Evolutionary conservation across 805 yeast species (phyloP).

Genomic region (Tetrapisispora iriomotensis): DNA sequence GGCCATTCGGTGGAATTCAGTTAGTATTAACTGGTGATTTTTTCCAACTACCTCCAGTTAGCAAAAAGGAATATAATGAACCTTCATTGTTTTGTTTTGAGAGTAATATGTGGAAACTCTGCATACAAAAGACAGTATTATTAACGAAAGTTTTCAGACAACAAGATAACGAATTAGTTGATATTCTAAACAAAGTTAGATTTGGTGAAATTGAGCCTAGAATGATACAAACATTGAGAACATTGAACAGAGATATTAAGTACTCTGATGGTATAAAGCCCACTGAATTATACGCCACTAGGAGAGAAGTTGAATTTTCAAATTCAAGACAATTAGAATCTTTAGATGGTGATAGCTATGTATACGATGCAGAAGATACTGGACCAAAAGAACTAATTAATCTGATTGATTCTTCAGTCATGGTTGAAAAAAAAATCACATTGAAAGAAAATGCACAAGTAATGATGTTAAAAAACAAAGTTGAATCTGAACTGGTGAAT

Average conservation of each 20-base stretch:
- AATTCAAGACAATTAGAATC: conserved; percentile 43
- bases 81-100: conserved; percentile 60
- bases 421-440: conserved; percentile 57
- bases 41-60: conserved; percentile 90
- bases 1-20: conserved; percentile 93
- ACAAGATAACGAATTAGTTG: conserved; percentile 60
- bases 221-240: conserved; percentile 39
- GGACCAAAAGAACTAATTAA: conserved; percentile 26
- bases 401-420: conserved; percentile 44
- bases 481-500: conserved; percentile 62
- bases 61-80: conserved; percentile 29
- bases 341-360: conserved; percentile 38
- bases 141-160: conserved; percentile 82
- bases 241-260: conserved; percentile 45
- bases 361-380: conserved; percentile 40
- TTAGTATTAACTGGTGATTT: conserved; percentile 89
- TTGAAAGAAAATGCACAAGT: conserved; percentile 87
- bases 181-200: conserved; percentile 73
- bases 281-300: conserved; percentile 80
- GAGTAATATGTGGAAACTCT: conserved; percentile 54
- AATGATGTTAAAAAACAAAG: conserved; percentile 80
- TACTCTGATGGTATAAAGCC: conserved; percentile 76
- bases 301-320: conserved; percentile 74
- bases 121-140: conserved; percentile 56
- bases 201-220: conserved; percentile 50